These are phyloP conservation scores for Starmera amethionina DNA, from an alignment of 805 yeast species.

Conservation along the genomic window DNA sequence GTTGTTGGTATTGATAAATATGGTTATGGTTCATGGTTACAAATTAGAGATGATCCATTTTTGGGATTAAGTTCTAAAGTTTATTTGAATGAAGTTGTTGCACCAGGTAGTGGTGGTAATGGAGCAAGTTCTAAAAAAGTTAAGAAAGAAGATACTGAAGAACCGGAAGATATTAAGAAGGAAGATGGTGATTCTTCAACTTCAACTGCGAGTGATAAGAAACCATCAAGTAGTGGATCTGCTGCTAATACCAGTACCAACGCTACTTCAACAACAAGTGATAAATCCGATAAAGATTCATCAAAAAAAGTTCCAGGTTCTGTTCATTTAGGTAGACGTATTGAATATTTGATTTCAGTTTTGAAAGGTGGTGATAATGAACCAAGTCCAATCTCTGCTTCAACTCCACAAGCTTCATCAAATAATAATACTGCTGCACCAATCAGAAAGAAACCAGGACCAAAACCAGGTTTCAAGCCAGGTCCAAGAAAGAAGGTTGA, in stretches of 20 bases:
- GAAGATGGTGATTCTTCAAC: constrained; percentile 16
- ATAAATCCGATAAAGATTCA: constrained; percentile 13
- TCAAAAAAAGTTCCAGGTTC: constrained; percentile 78
- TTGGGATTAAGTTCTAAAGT: constrained; percentile 79
- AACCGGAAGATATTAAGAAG: constrained; percentile 21
- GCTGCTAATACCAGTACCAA: constrained; percentile 1
- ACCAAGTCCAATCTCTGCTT: constrained; percentile 8
- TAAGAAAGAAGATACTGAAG: constrained; percentile 11
- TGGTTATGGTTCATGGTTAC: constrained; percentile 94
- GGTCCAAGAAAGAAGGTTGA: constrained; percentile 1
- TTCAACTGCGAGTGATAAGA: background rate
- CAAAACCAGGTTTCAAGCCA: constrained; percentile 8
- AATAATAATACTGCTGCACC: constrained; percentile 20
- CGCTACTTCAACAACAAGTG: constrained; percentile 4
- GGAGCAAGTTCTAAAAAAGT: constrained; percentile 2
- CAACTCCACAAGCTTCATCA: constrained; percentile 20
- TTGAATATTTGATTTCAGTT: constrained; percentile 73
- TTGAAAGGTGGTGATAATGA: constrained; percentile 48
- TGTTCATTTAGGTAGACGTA: constrained; percentile 85
- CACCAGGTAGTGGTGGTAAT: constrained; percentile 25
- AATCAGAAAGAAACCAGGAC: constrained; percentile 16
- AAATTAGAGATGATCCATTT: constrained; percentile 91
- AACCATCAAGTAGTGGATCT: constrained; percentile 2
- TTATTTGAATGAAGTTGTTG: constrained; percentile 45
- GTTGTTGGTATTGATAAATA: constrained; percentile 82